Conservation (phyloP, 2,329 filamentous ascomycete species). For the Bipolaris victoriae region DNA sequence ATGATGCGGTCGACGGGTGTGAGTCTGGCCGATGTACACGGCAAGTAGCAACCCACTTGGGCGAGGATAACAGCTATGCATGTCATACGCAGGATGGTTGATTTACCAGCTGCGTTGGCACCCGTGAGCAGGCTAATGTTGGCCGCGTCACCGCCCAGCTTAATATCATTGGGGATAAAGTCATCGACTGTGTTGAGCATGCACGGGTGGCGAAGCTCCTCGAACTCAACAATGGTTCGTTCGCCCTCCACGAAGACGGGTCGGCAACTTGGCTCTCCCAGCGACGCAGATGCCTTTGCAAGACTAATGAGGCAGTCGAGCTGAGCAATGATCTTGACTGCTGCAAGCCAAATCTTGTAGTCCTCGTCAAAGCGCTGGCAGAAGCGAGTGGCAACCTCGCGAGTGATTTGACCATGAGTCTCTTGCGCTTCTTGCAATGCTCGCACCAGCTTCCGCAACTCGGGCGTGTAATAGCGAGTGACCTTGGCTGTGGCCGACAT, state of each 20-base stretch:
- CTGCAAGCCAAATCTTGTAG: conserved; percentile 82
- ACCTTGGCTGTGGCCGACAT: conserved; percentile 93
- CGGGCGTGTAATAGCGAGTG: conserved; percentile 91
- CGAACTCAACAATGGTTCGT: conserved; percentile 86
- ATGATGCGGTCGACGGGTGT: conserved; percentile 97
- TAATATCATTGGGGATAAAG: conserved; percentile 95
- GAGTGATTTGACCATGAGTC: conserved; percentile 87
- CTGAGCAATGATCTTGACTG: conserved; percentile 88
- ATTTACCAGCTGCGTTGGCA: conserved; percentile 97
- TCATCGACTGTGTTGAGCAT: conserved; percentile 88
- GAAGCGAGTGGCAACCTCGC: conserved; percentile 82
- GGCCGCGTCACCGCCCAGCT: conserved; percentile 77
- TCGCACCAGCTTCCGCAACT: conserved; percentile 81
- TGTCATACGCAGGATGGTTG: conserved; percentile 94
- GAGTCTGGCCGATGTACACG: conserved; percentile 78
- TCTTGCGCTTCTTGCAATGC: conserved; percentile 93
- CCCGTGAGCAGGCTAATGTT: conserved; percentile 94
- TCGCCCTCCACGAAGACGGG: conserved; percentile 86
- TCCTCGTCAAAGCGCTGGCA: conserved; percentile 87
- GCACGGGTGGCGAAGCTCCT: conserved; percentile 92
- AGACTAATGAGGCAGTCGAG: conserved; percentile 94
- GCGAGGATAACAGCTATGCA: conserved; percentile 97
- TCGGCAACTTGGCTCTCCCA: conserved; percentile 87
- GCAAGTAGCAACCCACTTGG: conserved; percentile 92
- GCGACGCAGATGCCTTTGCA: conserved; percentile 81